phyloP scores from a whole-genome alignment of 768 basidiomycete genomes.

The Candolleomyces eurysporus region DNA sequence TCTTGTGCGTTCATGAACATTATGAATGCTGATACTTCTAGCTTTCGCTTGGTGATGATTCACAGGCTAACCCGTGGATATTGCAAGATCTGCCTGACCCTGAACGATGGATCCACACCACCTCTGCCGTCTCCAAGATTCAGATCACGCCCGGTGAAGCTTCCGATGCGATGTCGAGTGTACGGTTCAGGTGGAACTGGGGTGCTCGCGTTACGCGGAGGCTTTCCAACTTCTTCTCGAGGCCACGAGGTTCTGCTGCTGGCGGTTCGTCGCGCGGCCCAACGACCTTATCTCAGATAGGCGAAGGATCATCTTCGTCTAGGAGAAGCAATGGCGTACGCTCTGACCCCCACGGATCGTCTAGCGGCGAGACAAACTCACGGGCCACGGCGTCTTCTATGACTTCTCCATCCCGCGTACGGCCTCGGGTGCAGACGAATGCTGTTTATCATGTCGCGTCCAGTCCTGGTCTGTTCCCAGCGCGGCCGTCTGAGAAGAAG shows the following conservation, averaged over 20 bases:
- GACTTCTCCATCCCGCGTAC: neutral
- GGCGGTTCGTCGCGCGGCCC: neutral
- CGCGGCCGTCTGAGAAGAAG: conserved; percentile 6
- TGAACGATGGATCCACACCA: conserved; percentile 61
- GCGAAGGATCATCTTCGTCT: neutral
- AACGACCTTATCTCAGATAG: neutral
- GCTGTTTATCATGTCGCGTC: conserved; percentile 9
- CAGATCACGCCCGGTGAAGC: conserved; percentile 76
- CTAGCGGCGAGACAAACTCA: no score
- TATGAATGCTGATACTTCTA: conserved; percentile 8
- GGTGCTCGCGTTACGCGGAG: conserved; percentile 39
- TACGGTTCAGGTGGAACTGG: conserved; percentile 64
- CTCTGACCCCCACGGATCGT: neutral
- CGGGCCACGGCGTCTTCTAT: no score
- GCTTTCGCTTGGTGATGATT: conserved; percentile 9
- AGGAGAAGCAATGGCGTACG: neutral
- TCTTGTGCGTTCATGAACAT: conserved; percentile 8
- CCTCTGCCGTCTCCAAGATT: conserved; percentile 27
- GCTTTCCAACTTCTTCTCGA: conserved; percentile 50
- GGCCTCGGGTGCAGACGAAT: neutral
- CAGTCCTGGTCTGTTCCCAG: conserved; percentile 5
- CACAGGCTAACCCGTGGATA: conserved; percentile 64
- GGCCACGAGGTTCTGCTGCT: conserved; percentile 13
- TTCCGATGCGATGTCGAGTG: conserved; percentile 64
- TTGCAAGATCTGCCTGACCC: conserved; percentile 64